Evolutionary conservation across 2,329 filamentous ascomycete genomes (phyloP), one percentile per base, ranked within the genome.

Genomic region (Cercospora citrullina): DNA sequence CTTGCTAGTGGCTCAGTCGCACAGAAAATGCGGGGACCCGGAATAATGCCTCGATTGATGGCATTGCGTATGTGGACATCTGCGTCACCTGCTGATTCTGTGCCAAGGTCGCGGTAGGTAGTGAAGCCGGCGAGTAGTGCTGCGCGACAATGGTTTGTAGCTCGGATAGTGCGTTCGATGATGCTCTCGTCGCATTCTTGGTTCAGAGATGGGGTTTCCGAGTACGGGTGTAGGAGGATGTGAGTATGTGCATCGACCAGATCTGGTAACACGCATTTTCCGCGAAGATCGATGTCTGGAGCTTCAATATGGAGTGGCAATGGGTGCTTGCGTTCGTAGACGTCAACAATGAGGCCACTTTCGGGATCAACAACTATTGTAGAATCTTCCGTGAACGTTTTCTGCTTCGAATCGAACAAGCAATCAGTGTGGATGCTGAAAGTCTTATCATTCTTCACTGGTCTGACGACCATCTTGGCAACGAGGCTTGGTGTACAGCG

Each of bases 121-220:
- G 86, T 89, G 78, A 85, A 88, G 6, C 87, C 87, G 0, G 86
- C 85, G 21, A 85, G 76, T 9, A 89, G 79, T 1, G 84, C 86
- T 0, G 81, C 79, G 55, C 83, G 83, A 68, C 81, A 82, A 69
- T 87, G 83, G 68, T 87, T 85, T 7, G 83, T 83, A 0, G 84
- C 83, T 18, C 87, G 83, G 59, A 89, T 81, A 26, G 84, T 80
- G 23, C 86, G 80, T 72, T 89, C 87, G 7, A 87, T 81, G n/a
- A 85, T 75, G 65, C 84, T 85, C 71, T 88, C 85, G 69, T 88
- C 85, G 39, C 86, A 83, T 76, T 87, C 85, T 73, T 89, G 87
- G 45, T 84, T 75, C 4, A 80, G 68, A 5, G 80, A 75, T 5
- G 77, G 68, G 8, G 80, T 78, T 66, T 84, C 82, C 53, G 79